Evolutionary conservation across 352 stramenopile genomes (phyloP), one percentile per base, ranked within the genome.

Genomic region (Globisporangium viniferum): DNA sequence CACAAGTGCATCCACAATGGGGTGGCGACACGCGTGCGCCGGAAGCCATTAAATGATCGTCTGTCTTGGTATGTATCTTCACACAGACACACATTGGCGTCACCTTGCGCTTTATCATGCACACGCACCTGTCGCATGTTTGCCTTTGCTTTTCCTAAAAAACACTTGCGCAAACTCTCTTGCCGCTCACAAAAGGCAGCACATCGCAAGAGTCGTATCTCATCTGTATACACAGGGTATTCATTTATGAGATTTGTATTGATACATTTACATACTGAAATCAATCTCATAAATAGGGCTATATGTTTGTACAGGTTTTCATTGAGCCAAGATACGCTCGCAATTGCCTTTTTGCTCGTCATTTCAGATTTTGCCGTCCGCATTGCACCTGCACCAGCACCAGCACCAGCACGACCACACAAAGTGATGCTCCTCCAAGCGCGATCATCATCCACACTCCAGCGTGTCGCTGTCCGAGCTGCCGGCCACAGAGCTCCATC

Each of bases 111-210:
- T 49, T 49, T 51, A 51, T 51, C 53, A 57, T 39, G 49, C 31
- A 39, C 36, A 35, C 63, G 39, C 12, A 62, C 63, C 63, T 69
- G 63, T 62, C 63, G 63, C 63, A 69, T 69, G 54, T 20, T 69
- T 29, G 31, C 14, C 46, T 36, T 39, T 5, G 27, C 48, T 20
- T 36, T 20, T n/a, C 14, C 20, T 31, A 20, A 66, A 49, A 49
- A 49, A 22, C 14, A 22, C 41, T 39, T 35, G n/a, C 29, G 36
- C 54, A 68, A 55, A 57, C 41, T 49, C n/a, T 49, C 41, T 20
- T 49, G 41, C 41, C 41, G 14, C 15, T 9, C 41, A 41, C 31
- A 29, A 46, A 29, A 15, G 18, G 31, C 31, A 24, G 35, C n/a
- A 1, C 58, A 63, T 62, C 58, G 5, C 29, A 59, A 33, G 2